Base-by-base conservation (phyloP, 495 filamentous ascomycete genomes). In the Aspergillus panamensis region DNA sequence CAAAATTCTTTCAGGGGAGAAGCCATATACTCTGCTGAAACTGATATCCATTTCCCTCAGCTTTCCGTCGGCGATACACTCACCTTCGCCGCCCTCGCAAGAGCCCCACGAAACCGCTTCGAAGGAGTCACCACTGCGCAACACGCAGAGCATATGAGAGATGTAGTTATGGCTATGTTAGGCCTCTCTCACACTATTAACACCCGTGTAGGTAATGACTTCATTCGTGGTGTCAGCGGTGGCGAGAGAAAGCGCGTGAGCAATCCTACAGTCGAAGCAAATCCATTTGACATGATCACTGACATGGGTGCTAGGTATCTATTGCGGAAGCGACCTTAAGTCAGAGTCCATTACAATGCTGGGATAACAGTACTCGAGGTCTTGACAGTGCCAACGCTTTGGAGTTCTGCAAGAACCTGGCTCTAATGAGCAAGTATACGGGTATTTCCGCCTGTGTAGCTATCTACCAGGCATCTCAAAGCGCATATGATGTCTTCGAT, bases 351-450 rank as follows among this genome's bases (percentile, higher is more conserved):
- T 72, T 96, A 16, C 78, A 82, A 42, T 87, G 82, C 5, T 94
- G 90, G 88, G 91, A 95, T 66, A 94, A 96, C 70, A 85, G 82
- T 30, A 93, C 90, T 3, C 82, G 91, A 57, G 91, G 91, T 32
- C 76, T 95, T 31, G 91, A 96, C 64, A 85, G 87, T 2, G 87
- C 85, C 10, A 94, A 89, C 0, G 91, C 91, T 0, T 77, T 94
- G 49, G 86, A 91, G 47, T 76, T 75, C 43, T 74, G 80, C 58
- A 85, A 89, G 63, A 84, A 85, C 0, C 77, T 92, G 42, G 81
- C 87, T 0, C 75, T 90, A 35, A 77, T 87, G 62, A 87, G 88
- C 8, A 83, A 90, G 62, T 75, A 90, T 35, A 83, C 87, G 71
- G 79, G 86, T 63, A 87, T 82, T 0, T 83, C 83, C 29, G 89